A percentile compares a stretch with the other conserved stretches of the same genome.
Conservation (phyloP, 2,329 filamentous ascomycete species). For the Ophiocordyceps unilateralis region DNA sequence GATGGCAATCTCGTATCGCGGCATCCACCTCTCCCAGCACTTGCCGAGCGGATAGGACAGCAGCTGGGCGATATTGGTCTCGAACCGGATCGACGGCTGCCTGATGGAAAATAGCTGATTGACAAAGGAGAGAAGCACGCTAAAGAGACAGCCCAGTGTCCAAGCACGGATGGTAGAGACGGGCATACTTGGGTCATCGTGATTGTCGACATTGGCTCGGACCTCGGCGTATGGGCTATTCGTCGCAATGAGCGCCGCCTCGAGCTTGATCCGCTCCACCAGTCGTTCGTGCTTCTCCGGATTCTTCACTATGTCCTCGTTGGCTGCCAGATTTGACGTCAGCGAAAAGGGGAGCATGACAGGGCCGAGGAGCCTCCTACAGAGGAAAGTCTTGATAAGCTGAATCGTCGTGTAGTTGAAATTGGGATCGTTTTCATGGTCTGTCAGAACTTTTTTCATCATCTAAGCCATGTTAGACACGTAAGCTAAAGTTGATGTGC, state of each 20-base stretch:
- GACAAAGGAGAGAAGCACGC: constrained; percentile 28
- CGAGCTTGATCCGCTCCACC: constrained; percentile 36
- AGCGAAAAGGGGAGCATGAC: neutral
- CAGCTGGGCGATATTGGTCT: constrained; percentile 37
- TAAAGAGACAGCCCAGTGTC: constrained; percentile 34
- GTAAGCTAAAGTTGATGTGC: neutral
- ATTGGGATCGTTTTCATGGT: constrained; percentile 23
- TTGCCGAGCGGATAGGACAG: constrained; percentile 38
- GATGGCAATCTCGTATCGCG: constrained; percentile 26
- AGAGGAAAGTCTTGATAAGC: constrained; percentile 24
- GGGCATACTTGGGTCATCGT: constrained; percentile 30
- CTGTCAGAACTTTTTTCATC: neutral
- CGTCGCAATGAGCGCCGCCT: constrained; percentile 34
- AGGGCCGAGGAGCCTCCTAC: neutral
- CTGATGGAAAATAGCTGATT: constrained; percentile 43
- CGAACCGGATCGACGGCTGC: constrained; percentile 34
- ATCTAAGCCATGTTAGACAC: neutral
- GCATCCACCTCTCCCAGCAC: constrained; percentile 30
- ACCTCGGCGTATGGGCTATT: constrained; percentile 41
- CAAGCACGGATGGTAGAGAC: constrained; percentile 38
- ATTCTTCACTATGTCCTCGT: constrained; percentile 24
- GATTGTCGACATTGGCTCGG: constrained; percentile 37
- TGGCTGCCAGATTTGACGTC: constrained; percentile 4
- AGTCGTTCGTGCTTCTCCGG: constrained; percentile 29
- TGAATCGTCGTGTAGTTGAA: constrained; percentile 21